Conservation (phyloP, 2,329 filamentous ascomycete genomes). For the Penicillium sp. region DNA sequence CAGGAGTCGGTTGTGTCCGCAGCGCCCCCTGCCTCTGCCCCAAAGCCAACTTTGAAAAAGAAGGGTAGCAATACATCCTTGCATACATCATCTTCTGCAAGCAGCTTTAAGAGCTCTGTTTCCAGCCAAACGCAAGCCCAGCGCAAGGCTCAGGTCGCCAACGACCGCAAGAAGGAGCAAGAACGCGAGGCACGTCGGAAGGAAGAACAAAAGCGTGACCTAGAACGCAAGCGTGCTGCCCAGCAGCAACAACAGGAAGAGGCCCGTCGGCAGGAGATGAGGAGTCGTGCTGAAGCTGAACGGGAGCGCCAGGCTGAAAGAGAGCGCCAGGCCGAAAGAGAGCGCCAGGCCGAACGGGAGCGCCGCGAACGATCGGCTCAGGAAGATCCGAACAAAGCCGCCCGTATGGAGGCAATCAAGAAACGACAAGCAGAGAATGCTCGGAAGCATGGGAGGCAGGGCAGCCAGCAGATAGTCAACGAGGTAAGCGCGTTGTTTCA, state of each 20-base stretch:
- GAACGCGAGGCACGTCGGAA: constrained; percentile 70
- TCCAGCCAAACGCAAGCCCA: constrained; percentile 62
- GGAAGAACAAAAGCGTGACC: constrained; percentile 75
- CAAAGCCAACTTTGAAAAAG: constrained; percentile 52
- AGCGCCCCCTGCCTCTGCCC: constrained; percentile 46
- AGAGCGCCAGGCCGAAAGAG: constrained; percentile 8
- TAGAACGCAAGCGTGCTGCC: constrained; percentile 71
- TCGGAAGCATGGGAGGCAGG: constrained; percentile 47
- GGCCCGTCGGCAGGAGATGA: constrained; percentile 59
- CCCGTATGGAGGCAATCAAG: constrained; percentile 60
- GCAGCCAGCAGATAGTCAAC: constrained; percentile 38
- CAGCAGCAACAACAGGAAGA: constrained; percentile 55
- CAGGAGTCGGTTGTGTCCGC: constrained; percentile 54
- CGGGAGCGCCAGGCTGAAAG: constrained; percentile 45
- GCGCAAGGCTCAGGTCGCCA: constrained; percentile 70
- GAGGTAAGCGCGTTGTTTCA: constrained; percentile 35
- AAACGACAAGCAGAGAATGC: constrained; percentile 50
- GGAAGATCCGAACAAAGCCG: constrained; percentile 64
- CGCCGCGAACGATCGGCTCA: constrained; percentile 47
- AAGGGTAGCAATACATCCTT: constrained; percentile 68
- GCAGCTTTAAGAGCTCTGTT: constrained; percentile 63
- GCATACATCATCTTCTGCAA: constrained; percentile 52
- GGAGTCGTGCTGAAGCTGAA: constrained; percentile 58
- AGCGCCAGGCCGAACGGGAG: constrained; percentile 39
- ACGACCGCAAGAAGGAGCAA: constrained; percentile 77